Conservation (phyloP, 805 yeast genomes). For the Candida sanyiensis region DNA sequence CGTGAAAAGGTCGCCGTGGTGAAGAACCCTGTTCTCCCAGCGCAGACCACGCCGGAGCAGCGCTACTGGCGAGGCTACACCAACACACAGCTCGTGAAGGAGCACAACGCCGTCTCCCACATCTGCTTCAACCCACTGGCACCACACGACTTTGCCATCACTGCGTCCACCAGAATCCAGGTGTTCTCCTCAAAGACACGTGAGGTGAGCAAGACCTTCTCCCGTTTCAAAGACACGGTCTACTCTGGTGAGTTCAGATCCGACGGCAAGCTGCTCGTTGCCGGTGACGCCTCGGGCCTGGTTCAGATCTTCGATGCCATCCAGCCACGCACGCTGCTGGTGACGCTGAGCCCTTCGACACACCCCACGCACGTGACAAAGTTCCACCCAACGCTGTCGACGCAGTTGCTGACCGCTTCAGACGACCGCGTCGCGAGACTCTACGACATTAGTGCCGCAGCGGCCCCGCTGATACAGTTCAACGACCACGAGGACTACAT, state of each 20-base stretch:
- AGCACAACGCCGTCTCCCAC: constrained; percentile 86
- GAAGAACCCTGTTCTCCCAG: constrained; percentile 72
- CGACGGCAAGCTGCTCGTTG: constrained; percentile 87
- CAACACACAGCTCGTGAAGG: constrained; percentile 85
- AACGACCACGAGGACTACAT: constrained; percentile 83
- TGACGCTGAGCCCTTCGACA: constrained; percentile 74
- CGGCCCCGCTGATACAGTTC: constrained; percentile 66
- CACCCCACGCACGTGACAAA: constrained; percentile 93
- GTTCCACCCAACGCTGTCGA: constrained; percentile 73
- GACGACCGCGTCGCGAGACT: constrained; percentile 85
- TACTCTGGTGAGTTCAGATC: constrained; percentile 85
- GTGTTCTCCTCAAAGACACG: constrained; percentile 91
- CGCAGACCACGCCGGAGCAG: constrained; percentile 86
- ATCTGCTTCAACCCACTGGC: constrained; percentile 79
- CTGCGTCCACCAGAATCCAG: constrained; percentile 87
- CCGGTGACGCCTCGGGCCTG: constrained; percentile 92
- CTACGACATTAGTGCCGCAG: constrained; percentile 78
- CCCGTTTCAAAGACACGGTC: constrained; percentile 86
- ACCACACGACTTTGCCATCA: constrained; percentile 90
- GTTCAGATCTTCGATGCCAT: constrained; percentile 86
- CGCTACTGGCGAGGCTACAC: constrained; percentile 87
- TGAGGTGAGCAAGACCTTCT: constrained; percentile 80
- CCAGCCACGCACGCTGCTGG: constrained; percentile 71
- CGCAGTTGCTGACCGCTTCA: constrained; percentile 78
- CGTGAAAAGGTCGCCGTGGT: constrained; percentile 59